phyloP scores from a whole-genome alignment of 2,329 filamentous ascomycete species.

The Epichloe elymi region DNA sequence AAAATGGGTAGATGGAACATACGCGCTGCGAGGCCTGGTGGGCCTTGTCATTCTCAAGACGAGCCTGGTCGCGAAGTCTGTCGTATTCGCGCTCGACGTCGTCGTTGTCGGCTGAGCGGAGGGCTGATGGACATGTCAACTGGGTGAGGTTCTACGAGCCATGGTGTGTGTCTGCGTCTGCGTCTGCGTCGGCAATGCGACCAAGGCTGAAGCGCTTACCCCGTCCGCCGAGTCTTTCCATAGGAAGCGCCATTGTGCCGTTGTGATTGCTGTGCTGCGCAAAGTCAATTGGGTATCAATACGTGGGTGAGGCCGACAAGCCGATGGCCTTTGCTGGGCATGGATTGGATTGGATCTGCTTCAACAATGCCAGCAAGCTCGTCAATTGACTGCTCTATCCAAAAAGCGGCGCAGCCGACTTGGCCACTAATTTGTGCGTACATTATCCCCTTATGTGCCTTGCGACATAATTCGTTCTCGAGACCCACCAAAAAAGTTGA shows the following conservation, averaged over 20 bases:
- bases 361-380: no score
- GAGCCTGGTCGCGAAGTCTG: conserved; percentile 70
- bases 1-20: conserved; percentile 12
- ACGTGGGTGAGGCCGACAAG: neutral
- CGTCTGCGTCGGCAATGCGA: neutral
- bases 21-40: conserved; percentile 64
- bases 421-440: no score
- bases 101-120: conserved; percentile 56
- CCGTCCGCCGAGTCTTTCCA: conserved; percentile 26
- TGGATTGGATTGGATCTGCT: no score
- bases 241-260: conserved; percentile 21
- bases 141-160: neutral
- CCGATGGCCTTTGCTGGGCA: neutral
- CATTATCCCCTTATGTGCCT: no score
- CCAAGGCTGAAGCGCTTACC: conserved; percentile 19
- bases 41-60: conserved; percentile 67
- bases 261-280: neutral
- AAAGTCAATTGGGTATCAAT: neutral
- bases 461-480: neutral
- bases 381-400: no score
- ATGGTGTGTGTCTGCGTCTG: neutral
- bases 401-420: no score
- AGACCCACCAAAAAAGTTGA: conserved; percentile 3
- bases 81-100: conserved; percentile 81
- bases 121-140: conserved; percentile 36